Evolutionary conservation across 2,329 filamentous ascomycete genomes (phyloP), one percentile per base, ranked within the genome.

Genomic region (Xylaria sp.): DNA sequence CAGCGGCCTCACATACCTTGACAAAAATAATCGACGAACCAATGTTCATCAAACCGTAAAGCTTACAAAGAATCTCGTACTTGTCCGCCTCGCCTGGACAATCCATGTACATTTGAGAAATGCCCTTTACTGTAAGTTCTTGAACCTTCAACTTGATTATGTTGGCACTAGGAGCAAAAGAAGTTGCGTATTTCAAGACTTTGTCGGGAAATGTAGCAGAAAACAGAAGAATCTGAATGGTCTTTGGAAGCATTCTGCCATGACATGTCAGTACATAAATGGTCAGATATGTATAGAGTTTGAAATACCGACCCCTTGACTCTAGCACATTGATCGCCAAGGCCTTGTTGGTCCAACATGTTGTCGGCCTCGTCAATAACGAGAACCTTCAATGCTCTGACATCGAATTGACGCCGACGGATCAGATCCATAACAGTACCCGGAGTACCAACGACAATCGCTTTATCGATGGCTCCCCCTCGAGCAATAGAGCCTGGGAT

Each of bases 21-120:
- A 98, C 95, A 77, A 99, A 99, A 75, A 99, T 98, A 77, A 99
- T 97, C 0, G 96, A 98, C 7, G 95, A 97, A 5, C 94, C 94
- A 75, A 98, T 94, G 17, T 94, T 97, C 88, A 99, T 95, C 53
- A 98, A 85, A 66, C 95, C 94, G 79, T 99, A 99, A 68, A 99
- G 92, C 78, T 95, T 93, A 79, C 97, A 92, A 7, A 99, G 88
- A 66, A 93, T 90, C 42, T 92, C 88, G 78, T 97, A 99, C 80
- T 98, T 98, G 76, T 93, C 89, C 42, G 90, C 83, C 73, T 97
- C 92, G 40, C 87, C 86, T 26, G 92, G 88, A 77, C 95, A 98
- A 80, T 99, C 96, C 79, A 99, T 93, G 79, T 97, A 99, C 83
- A 99, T 93, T 78, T 99, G 96, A 73, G 95, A 97, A 79, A 99